phyloP scores from a whole-genome alignment of 805 yeast genomes.

The Wickerhamiella vanderwaltii region DNA sequence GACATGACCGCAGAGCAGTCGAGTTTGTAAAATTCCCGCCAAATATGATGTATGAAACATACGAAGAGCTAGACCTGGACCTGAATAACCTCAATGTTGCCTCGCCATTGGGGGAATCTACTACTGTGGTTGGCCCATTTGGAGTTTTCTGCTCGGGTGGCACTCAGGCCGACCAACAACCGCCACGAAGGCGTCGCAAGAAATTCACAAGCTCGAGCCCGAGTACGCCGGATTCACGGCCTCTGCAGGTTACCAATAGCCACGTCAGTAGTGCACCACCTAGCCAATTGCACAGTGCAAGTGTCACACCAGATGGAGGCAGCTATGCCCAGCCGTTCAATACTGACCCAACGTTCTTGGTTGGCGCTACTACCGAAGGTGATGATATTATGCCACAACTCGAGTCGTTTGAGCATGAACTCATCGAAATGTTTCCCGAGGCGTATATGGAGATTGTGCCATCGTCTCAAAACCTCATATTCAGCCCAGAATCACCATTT shows the following conservation, averaged over 20 bases:
- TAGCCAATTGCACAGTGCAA: background rate
- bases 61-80: slow-evolving; percentile 73
- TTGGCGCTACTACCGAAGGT: background rate
- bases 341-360: slow-evolving; percentile 2
- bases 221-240: background rate
- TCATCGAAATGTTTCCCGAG: slow-evolving; percentile 10
- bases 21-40: slow-evolving; percentile 64
- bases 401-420: slow-evolving; percentile 6
- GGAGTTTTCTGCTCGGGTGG: slow-evolving; percentile 46
- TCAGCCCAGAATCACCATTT: slow-evolving; percentile 6
- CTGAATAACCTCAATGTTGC: slow-evolving; percentile 43
- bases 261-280: background rate
- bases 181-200: background rate
- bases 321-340: background rate
- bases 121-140: slow-evolving; percentile 61
- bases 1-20: slow-evolving; percentile 35
- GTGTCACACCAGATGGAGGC: background rate
- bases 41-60: slow-evolving; percentile 46
- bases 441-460: slow-evolving; percentile 6
- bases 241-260: background rate
- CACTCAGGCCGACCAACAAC: background rate
- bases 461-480: slow-evolving; percentile 4
- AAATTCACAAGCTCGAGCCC: background rate
- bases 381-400: background rate
- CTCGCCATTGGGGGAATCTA: slow-evolving; percentile 32